Evolutionary conservation across 2,329 filamentous ascomycete genomes (phyloP).

Genomic region (Alternaria novae-zelandiae): DNA sequence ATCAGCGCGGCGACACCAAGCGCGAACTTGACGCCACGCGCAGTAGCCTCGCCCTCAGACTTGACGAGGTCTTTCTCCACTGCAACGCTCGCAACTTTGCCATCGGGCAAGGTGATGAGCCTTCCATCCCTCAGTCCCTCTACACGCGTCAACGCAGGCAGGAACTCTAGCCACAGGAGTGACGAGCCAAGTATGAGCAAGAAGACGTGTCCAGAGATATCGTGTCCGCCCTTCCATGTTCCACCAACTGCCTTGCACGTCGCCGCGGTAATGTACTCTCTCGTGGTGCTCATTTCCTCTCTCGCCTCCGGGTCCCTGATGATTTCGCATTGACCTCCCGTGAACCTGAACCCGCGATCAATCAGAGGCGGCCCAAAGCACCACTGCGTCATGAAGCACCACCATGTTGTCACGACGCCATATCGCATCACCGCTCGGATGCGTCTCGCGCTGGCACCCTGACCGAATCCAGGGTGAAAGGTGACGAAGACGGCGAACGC

Average conservation of each 20-base stretch:
- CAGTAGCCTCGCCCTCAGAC: constrained; percentile 48
- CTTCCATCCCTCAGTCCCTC: constrained; percentile 65
- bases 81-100: constrained; percentile 60
- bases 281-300: constrained; percentile 54
- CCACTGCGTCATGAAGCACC: constrained; percentile 93
- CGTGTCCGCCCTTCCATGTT: constrained; percentile 89
- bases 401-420: constrained; percentile 73
- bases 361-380: constrained; percentile 91
- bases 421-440: constrained; percentile 72
- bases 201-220: constrained; percentile 95
- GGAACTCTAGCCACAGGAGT: constrained; percentile 80
- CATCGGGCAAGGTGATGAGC: constrained; percentile 69
- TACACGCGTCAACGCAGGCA: constrained; percentile 63
- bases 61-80: constrained; percentile 51
- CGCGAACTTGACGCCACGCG: constrained; percentile 61
- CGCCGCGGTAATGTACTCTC: constrained; percentile 70
- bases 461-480: constrained; percentile 67
- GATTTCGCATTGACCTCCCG: constrained; percentile 81
- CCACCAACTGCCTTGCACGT: constrained; percentile 86
- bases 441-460: constrained; percentile 52
- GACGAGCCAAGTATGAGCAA: constrained; percentile 83
- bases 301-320: constrained; percentile 57
- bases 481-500: constrained; percentile 74
- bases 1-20: constrained; percentile 71
- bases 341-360: constrained; percentile 86